Percentiles rank a stretch among this genome's conserved stretches.
phyloP scores from a whole-genome alignment of 2,329 filamentous ascomycete species.

The Exophiala sp. region DNA sequence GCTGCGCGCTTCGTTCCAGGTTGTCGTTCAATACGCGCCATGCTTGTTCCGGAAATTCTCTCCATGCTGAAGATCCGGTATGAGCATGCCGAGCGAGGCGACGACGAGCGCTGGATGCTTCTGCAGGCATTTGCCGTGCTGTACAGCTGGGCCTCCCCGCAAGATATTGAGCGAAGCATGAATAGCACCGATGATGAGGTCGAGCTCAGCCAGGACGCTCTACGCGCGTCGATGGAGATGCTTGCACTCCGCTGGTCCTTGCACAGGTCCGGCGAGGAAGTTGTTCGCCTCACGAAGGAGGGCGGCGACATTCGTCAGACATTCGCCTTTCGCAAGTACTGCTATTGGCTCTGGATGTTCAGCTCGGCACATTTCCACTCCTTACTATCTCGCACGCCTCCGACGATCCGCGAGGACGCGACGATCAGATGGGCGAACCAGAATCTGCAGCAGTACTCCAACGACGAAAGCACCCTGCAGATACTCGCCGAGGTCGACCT shows the following conservation, averaged over 20 bases:
- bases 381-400: conserved; percentile 3
- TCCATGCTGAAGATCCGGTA: conserved; percentile 4
- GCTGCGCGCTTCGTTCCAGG: conserved; percentile 9
- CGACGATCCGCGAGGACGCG: not conserved
- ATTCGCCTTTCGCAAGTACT: conserved; percentile 6
- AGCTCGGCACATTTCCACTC: conserved; percentile 2
- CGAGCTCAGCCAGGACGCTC: conserved; percentile 1
- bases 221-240: conserved; percentile 2
- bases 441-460: not conserved
- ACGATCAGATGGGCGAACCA: conserved; percentile 2
- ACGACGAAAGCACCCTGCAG: conserved; percentile 1
- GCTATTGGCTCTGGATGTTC: conserved; percentile 10
- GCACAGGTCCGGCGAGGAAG: conserved; percentile 7
- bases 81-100: not conserved
- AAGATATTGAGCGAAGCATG: not conserved
- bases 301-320: not conserved
- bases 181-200: not conserved
- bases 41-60: conserved; percentile 5
- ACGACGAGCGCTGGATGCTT: conserved; percentile 4
- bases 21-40: conserved; percentile 4
- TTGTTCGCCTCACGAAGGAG: not conserved
- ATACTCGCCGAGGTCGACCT: conserved; percentile 3
- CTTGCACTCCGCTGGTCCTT: not conserved
- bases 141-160: conserved; percentile 4
- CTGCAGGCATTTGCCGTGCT: conserved; percentile 7